phyloP scores from a whole-genome alignment of 441 rosid species.

The Pelargonium fulgidum region DNA sequence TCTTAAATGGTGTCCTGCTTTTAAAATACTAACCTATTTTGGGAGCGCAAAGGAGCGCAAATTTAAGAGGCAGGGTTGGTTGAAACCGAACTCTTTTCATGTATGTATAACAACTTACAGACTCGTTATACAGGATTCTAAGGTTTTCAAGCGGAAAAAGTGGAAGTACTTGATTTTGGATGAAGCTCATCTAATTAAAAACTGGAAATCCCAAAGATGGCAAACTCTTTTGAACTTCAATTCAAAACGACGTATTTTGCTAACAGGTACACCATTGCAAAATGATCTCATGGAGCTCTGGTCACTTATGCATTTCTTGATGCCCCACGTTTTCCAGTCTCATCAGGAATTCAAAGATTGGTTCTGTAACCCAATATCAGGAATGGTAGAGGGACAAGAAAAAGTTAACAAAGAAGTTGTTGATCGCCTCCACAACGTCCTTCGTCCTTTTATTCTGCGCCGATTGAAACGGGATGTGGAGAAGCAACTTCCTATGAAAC shows the following conservation, averaged over 20 bases:
- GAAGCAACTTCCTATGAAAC: constrained; percentile 93
- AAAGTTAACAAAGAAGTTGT: constrained; percentile 93
- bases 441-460: constrained; percentile 95
- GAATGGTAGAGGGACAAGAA: constrained; percentile 99
- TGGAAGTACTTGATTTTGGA: constrained; percentile 99
- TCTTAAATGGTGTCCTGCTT: constrained; percentile 99
- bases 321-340: constrained; percentile 99
- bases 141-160: constrained; percentile 97
- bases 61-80: constrained; percentile 97
- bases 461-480: constrained; percentile 98
- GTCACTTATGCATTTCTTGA: constrained; percentile 99
- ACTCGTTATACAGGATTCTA: constrained; percentile 93
- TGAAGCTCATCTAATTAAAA: constrained; percentile 99
- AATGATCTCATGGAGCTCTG: constrained; percentile 99
- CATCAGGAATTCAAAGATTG: constrained; percentile 99
- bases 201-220: constrained; percentile 99
- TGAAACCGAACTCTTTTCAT: constrained; percentile 95
- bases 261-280: constrained; percentile 98
- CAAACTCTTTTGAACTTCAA: constrained; percentile 97
- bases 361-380: constrained; percentile 98
- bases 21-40: constrained; percentile 95
- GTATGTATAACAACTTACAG: constrained; percentile 97
- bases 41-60: constrained; percentile 99
- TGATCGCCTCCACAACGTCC: constrained; percentile 98
- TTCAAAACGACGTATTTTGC: constrained; percentile 90